A percentile compares a stretch with the other conserved stretches of the same genome.
Conservation (phyloP, 2,329 filamentous ascomycete species). For the Fusarium sp. region DNA sequence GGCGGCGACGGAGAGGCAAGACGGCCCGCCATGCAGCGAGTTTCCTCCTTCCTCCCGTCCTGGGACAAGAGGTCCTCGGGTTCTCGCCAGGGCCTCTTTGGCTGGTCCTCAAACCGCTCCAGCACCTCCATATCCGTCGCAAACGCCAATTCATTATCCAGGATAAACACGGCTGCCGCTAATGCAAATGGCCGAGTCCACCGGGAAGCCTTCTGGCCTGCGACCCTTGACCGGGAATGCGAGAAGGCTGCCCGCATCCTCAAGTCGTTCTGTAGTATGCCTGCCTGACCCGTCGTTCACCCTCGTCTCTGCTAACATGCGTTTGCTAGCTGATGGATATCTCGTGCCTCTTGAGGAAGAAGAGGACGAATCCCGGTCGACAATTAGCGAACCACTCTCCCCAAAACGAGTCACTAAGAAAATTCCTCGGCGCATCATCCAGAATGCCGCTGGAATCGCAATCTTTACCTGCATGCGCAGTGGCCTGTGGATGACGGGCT, state of each 20-base stretch:
- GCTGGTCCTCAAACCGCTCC: constrained; percentile 59
- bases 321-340: constrained; percentile 61
- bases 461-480: constrained; percentile 97
- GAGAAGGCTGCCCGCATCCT: constrained; percentile 91
- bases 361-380: constrained; percentile 45
- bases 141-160: constrained; percentile 41
- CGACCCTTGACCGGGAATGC: constrained; percentile 84
- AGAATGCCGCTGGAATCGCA: constrained; percentile 86
- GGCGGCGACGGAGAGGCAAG: constrained; percentile 49
- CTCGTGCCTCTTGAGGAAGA: constrained; percentile 56
- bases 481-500: constrained; percentile 89
- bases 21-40: constrained; percentile 53
- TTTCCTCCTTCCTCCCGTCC: constrained; percentile 55
- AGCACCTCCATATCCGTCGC: constrained; percentile 44
- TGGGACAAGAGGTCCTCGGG: constrained; percentile 55
- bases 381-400: constrained; percentile 54
- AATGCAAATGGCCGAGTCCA: constrained; percentile 47
- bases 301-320: constrained; percentile 31
- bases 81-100: constrained; percentile 49
- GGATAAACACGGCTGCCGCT: constrained; percentile 49
- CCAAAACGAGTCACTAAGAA: constrained; percentile 71
- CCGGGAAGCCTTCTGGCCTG: constrained; percentile 81
- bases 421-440: constrained; percentile 85
- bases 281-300: not conserved
- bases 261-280: constrained; percentile 83